phyloP scores from a whole-genome alignment of 441 rosid genomes.

The Gossypium schwendimanii region DNA sequence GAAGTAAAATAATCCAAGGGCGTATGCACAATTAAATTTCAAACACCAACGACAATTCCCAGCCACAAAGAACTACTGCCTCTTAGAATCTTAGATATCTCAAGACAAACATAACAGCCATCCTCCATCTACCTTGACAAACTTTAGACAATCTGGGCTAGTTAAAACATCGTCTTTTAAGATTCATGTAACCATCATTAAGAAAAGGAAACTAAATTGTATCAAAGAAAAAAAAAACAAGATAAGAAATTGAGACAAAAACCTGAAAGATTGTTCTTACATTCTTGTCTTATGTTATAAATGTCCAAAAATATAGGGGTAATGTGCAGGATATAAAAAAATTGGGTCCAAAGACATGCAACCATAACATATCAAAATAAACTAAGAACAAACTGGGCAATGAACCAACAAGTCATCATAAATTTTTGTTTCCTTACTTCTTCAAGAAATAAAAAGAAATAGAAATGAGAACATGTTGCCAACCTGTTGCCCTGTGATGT shows the following conservation, averaged over 20 bases:
- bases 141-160: background rate
- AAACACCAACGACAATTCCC: background rate
- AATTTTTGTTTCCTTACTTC: background rate
- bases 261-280: background rate
- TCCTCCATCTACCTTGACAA: background rate
- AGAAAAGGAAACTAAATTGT: background rate
- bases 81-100: background rate
- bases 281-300: background rate
- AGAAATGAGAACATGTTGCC: background rate
- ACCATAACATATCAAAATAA: background rate
- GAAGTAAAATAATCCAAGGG: background rate
- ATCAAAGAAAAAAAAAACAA: background rate
- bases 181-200: background rate
- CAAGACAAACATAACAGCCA: background rate
- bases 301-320: background rate
- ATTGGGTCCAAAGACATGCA: background rate
- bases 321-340: background rate
- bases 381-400: background rate
- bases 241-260: background rate
- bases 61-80: background rate
- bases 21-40: background rate
- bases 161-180: background rate
- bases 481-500: constrained; percentile 73
- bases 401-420: background rate
- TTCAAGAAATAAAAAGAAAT: background rate